Percentiles rank a stretch among this genome's conserved stretches.
phyloP scores from a whole-genome alignment of 2,329 filamentous ascomycete species.

The Claviceps capensis region DNA sequence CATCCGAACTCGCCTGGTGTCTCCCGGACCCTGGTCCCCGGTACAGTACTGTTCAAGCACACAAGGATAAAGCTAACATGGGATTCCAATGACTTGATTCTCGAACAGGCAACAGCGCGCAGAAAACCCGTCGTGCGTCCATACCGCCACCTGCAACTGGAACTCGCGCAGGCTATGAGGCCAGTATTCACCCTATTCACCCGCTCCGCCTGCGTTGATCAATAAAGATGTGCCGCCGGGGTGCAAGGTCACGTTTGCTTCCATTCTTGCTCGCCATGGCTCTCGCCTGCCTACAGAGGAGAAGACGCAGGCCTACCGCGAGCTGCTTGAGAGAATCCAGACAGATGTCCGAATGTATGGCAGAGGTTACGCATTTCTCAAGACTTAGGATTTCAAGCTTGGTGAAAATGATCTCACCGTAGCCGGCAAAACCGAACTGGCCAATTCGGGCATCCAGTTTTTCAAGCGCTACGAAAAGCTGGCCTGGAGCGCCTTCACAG shows the following conservation, averaged over 20 bases:
- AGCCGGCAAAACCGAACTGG: constrained; percentile 55
- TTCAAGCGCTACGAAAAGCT: constrained; percentile 58
- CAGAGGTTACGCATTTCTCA: constrained; percentile 54
- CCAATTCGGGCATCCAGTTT: constrained; percentile 64
- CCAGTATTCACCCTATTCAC: constrained; percentile 77
- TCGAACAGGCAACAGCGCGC: constrained; percentile 5
- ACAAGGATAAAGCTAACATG: neutral
- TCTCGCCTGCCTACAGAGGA: constrained; percentile 62
- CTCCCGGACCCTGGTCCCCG: neutral
- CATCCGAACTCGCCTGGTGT: no score
- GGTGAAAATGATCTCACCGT: constrained; percentile 54
- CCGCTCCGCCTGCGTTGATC: constrained; percentile 50
- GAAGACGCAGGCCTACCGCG: constrained; percentile 52
- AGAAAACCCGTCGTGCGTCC: neutral
- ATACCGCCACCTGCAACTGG: constrained; percentile 33
- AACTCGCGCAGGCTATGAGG: constrained; percentile 61
- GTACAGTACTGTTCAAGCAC: neutral
- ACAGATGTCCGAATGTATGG: constrained; percentile 40
- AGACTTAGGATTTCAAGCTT: constrained; percentile 56
- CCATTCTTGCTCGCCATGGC: constrained; percentile 73
- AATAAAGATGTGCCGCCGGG: constrained; percentile 43
- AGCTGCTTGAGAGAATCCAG: constrained; percentile 54
- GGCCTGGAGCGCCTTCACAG: constrained; percentile 29
- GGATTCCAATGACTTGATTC: neutral
- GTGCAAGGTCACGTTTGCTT: constrained; percentile 67